Conservation (phyloP, 2,329 filamentous ascomycete species). For the Aspergillus sp. region DNA sequence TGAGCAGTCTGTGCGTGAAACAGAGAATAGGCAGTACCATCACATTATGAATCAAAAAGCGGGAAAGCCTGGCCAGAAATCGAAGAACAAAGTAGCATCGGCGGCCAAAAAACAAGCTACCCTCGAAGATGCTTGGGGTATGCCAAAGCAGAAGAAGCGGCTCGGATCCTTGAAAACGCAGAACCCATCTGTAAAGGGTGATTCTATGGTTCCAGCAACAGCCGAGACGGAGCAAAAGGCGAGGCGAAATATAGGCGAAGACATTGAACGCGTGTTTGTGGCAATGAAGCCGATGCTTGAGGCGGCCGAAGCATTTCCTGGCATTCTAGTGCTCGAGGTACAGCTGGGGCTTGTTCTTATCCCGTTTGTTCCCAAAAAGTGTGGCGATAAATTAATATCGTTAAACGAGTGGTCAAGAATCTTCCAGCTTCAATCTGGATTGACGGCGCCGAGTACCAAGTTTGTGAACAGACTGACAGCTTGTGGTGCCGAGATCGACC, state of each 20-base stretch:
- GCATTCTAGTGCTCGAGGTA: constrained; percentile 35
- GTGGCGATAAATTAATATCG: constrained; percentile 17
- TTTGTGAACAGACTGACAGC: constrained; percentile 41
- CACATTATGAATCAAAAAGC: constrained; percentile 33
- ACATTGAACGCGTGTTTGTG: constrained; percentile 27
- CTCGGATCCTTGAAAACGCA: neutral
- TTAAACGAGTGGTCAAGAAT: constrained; percentile 29
- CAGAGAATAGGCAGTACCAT: constrained; percentile 24
- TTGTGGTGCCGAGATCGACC: constrained; percentile 41
- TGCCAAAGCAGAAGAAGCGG: constrained; percentile 11
- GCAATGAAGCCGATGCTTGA: constrained; percentile 33
- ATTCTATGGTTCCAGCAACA: neutral
- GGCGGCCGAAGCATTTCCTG: constrained; percentile 35
- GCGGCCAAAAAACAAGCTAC: constrained; percentile 27
- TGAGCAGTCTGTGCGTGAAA: constrained; percentile 18
- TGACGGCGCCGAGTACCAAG: constrained; percentile 28
- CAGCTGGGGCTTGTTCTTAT: constrained; percentile 39
- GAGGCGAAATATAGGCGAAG: constrained; percentile 3
- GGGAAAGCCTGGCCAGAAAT: constrained; percentile 16
- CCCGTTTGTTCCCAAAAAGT: constrained; percentile 24
- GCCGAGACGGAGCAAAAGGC: neutral
- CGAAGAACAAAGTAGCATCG: constrained; percentile 16
- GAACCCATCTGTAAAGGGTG: neutral
- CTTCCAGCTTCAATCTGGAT: constrained; percentile 31
- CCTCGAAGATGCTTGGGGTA: constrained; percentile 31